phyloP scores from a whole-genome alignment of 2,329 filamentous ascomycete genomes.

The Bipolaris sorokiniana region DNA sequence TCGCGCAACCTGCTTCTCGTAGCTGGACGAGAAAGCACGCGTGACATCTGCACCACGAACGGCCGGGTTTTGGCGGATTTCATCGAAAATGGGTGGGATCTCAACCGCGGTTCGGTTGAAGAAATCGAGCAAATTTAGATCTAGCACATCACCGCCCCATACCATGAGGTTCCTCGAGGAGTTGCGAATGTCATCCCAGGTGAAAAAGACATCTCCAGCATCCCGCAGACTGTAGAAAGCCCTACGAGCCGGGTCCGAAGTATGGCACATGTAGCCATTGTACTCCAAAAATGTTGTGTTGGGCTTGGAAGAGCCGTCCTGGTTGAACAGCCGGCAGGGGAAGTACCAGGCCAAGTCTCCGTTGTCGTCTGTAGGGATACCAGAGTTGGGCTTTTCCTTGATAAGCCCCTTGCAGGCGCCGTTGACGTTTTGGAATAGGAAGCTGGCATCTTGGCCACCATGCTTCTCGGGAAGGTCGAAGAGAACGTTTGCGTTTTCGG shows the following conservation, averaged over 20 bases:
- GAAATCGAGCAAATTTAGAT: constrained; percentile 87
- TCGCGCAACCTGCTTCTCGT: constrained; percentile 81
- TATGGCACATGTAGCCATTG: constrained; percentile 88
- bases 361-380: constrained; percentile 76
- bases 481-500: constrained; percentile 76
- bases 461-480: constrained; percentile 84
- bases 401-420: constrained; percentile 94
- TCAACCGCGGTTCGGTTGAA: constrained; percentile 82
- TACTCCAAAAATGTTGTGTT: constrained; percentile 80
- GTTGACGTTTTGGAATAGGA: constrained; percentile 98
- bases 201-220: constrained; percentile 90
- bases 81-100: constrained; percentile 77
- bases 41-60: constrained; percentile 89
- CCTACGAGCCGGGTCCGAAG: constrained; percentile 69
- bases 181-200: constrained; percentile 93
- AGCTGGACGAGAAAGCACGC: constrained; percentile 77
- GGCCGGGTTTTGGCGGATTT: constrained; percentile 72
- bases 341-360: constrained; percentile 92
- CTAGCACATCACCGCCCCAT: constrained; percentile 91
- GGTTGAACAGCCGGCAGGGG: constrained; percentile 87
- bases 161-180: constrained; percentile 87
- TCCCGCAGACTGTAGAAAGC: constrained; percentile 75
- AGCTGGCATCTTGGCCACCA: constrained; percentile 90
- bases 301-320: constrained; percentile 82
- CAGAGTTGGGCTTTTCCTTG: constrained; percentile 70